Percentiles rank a stretch among this genome's conserved stretches.
Evolutionary conservation across 75 land plant genomes (phyloP).

Genomic region (Azolla pinnata): DNA sequence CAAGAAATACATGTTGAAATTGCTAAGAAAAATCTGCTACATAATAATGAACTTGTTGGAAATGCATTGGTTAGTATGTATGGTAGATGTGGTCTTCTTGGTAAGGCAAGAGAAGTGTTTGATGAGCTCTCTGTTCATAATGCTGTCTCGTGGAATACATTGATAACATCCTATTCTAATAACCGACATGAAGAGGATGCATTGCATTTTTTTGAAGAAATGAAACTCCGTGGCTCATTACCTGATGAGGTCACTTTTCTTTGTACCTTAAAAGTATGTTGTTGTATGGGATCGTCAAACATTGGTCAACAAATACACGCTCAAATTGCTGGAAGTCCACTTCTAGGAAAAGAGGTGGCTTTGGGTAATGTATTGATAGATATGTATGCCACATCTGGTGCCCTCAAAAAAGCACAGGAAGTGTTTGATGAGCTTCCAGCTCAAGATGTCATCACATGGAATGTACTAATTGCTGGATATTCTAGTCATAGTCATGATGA

Average conservation of each 20-base stretch:
- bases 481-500: slow-evolving; percentile 38
- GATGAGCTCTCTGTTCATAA: slow-evolving; percentile 15
- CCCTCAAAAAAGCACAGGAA: slow-evolving; percentile 24
- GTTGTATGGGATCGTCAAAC: not conserved
- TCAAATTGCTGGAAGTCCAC: not conserved
- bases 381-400: slow-evolving; percentile 8
- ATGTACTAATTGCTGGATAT: slow-evolving; percentile 45
- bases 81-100: slow-evolving; percentile 36
- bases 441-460: slow-evolving; percentile 45
- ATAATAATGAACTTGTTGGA: not conserved
- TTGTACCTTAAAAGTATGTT: slow-evolving; percentile 32
- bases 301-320: not conserved
- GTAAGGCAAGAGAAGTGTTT: slow-evolving; percentile 26
- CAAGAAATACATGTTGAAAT: not conserved
- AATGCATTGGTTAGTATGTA: slow-evolving; percentile 43
- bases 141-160: slow-evolving; percentile 32
- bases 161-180: slow-evolving; percentile 37
- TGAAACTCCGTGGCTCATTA: slow-evolving; percentile 25
- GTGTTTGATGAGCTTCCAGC: slow-evolving; percentile 47
- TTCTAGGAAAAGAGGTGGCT: not conserved
- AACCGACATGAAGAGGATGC: slow-evolving; percentile 40
- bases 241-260: slow-evolving; percentile 34
- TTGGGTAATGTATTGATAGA: slow-evolving; percentile 11
- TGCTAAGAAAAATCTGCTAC: not conserved
- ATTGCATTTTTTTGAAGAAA: slow-evolving; percentile 19